phyloP scores from a whole-genome alignment of 805 yeast species.

The Tetrapisispora nanseiensis region DNA sequence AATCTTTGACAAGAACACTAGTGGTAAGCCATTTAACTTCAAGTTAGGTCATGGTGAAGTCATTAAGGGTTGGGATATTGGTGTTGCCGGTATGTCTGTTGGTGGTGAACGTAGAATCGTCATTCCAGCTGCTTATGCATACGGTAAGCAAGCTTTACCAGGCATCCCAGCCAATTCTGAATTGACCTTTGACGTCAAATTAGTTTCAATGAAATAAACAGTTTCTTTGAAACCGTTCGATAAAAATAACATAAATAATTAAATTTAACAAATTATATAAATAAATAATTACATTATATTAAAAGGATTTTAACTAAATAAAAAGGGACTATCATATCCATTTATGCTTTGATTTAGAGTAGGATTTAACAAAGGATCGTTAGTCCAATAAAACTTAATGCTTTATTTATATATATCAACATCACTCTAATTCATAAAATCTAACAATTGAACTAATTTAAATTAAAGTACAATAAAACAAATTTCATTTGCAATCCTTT shows the following conservation, averaged over 20 bases:
- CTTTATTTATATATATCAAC: no score
- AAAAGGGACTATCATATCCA: no score
- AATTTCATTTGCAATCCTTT: no score
- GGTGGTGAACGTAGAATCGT: slow-evolving; percentile 98
- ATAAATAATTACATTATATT: not conserved
- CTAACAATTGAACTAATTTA: no score
- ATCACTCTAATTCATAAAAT: no score
- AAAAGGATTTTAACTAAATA: no score
- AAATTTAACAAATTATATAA: no score
- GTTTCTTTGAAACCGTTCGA: not conserved
- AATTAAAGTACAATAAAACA: no score
- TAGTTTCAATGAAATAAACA: slow-evolving; percentile 72
- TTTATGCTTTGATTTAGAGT: no score
- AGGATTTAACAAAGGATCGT: no score
- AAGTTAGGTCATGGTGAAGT: slow-evolving; percentile 95
- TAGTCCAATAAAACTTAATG: no score
- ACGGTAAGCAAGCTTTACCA: slow-evolving; percentile 88
- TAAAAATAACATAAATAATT: no score
- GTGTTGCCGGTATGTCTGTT: slow-evolving; percentile 97
- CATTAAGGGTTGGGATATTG: slow-evolving; percentile 97
- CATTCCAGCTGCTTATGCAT: slow-evolving; percentile 93
- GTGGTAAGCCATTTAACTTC: slow-evolving; percentile 91
- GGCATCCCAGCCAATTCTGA: slow-evolving; percentile 98
- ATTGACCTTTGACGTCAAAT: slow-evolving; percentile 90
- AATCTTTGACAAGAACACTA: slow-evolving; percentile 92